phyloP scores from a whole-genome alignment of 2,329 filamentous ascomycete genomes.

The Pezicula radicicola region DNA sequence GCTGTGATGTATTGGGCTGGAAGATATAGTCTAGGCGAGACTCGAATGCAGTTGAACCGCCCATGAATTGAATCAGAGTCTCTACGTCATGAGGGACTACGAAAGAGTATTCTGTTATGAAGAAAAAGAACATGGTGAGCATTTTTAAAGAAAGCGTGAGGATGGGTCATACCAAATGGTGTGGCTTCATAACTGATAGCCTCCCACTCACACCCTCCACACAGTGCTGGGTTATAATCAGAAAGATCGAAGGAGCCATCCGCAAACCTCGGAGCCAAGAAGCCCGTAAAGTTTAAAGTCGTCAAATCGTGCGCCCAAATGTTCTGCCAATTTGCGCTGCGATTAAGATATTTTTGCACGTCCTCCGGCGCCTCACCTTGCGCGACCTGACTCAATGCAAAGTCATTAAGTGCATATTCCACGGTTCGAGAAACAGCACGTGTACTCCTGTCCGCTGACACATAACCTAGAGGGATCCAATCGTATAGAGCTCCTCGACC shows the following conservation, averaged over 20 bases:
- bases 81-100: conserved; percentile 56
- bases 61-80: conserved; percentile 46
- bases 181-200: conserved; percentile 2
- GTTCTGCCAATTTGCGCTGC: conserved; percentile 33
- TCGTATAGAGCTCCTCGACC: conserved; percentile 65
- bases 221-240: background rate
- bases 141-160: too few species aligned
- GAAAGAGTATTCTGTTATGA: conserved; percentile 47
- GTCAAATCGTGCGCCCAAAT: conserved; percentile 1
- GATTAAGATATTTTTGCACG: conserved; percentile 42
- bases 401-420: conserved; percentile 68
- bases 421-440: conserved; percentile 58
- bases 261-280: background rate
- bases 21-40: conserved; percentile 40
- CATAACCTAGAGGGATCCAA: conserved; percentile 61
- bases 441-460: conserved; percentile 57
- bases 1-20: background rate
- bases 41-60: conserved; percentile 49
- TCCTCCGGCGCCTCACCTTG: conserved; percentile 43
- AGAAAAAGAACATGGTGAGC: too few species aligned
- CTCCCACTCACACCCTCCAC: background rate
- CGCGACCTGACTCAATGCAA: conserved; percentile 62
- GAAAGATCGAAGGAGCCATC: background rate
- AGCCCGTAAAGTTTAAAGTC: conserved; percentile 1
- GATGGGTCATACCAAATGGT: background rate